These are phyloP conservation scores for Zanthoxylum bungeanum DNA, from an alignment of 345 rosid species.

Conservation along the genomic window DNA sequence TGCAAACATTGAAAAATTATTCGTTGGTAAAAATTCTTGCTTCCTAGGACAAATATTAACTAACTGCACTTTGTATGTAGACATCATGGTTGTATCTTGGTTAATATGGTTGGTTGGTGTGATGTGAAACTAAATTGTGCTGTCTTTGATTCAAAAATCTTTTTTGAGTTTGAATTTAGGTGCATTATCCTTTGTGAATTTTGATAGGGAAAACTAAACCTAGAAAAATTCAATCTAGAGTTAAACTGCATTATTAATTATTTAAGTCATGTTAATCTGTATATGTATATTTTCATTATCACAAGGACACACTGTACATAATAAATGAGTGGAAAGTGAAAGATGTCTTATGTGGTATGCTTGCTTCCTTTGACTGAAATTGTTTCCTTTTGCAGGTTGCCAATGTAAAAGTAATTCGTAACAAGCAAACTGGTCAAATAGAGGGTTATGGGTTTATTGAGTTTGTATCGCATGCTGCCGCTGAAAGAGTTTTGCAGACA, in stretches of 20 bases:
- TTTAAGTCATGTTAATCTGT: not conserved
- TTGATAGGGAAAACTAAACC: not conserved
- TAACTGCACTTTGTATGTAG: not conserved
- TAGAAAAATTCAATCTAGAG: not conserved
- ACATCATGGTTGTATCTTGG: too few relatives aligned
- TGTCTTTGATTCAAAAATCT: not conserved
- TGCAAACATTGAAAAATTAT: not conserved
- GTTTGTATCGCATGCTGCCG: slow-evolving; percentile 62
- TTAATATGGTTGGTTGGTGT: not conserved
- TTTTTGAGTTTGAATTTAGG: not conserved
- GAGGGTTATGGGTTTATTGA: slow-evolving; percentile 91
- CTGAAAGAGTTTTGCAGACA: slow-evolving; percentile 74
- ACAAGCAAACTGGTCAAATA: slow-evolving; percentile 65
- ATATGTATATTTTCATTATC: not conserved
- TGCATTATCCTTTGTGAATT: too few relatives aligned
- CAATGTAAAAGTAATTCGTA: slow-evolving; percentile 72
- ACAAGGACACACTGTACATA: not conserved
- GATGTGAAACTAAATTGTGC: not conserved
- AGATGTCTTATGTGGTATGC: not conserved
- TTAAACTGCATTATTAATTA: not conserved
- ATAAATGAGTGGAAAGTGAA: not conserved
- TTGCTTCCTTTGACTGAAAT: not conserved
- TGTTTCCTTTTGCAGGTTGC: slow-evolving; percentile 33
- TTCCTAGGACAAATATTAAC: not conserved
- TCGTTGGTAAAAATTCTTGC: not conserved